Evolutionary conservation across 352 stramenopile species (phyloP).

Genomic region (Pythium dissimile): DNA sequence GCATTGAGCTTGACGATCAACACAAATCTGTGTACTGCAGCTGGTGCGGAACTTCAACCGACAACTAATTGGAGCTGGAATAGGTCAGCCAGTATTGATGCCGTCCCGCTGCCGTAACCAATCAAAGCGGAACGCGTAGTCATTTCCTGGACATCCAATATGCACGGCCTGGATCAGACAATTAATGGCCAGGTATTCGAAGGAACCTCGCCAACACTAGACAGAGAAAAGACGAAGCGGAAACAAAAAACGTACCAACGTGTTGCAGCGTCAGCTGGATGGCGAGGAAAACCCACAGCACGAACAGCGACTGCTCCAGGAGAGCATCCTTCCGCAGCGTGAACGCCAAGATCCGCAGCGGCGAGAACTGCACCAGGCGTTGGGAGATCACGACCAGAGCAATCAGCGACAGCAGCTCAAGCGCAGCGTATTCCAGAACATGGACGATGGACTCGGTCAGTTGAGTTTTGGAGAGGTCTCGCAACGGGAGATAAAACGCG

Average conservation of each 20-base stretch:
- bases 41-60: no score
- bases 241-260: constrained; percentile 1
- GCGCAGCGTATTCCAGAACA: constrained; percentile 20
- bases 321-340: constrained; percentile 26
- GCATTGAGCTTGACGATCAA: no score
- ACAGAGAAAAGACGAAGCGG: not conserved
- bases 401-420: constrained; percentile 29
- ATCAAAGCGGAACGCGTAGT: constrained; percentile 7
- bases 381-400: constrained; percentile 18
- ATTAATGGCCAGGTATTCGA: no score
- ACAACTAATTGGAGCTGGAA: no score
- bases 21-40: no score
- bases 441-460: not conserved
- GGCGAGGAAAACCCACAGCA: constrained; percentile 20
- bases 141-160: not conserved
- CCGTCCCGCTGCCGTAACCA: not conserved
- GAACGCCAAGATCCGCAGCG: constrained; percentile 27
- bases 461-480: not conserved
- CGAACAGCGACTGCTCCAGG: constrained; percentile 15
- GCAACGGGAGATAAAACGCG: constrained; percentile 19
- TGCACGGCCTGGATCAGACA: not conserved
- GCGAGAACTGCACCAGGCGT: constrained; percentile 9
- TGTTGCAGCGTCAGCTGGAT: constrained; percentile 14
- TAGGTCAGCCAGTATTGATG: no score
- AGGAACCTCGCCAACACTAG: not conserved